Base-by-base conservation (phyloP, 495 filamentous ascomycete species). In the Neurospora discreta region DNA sequence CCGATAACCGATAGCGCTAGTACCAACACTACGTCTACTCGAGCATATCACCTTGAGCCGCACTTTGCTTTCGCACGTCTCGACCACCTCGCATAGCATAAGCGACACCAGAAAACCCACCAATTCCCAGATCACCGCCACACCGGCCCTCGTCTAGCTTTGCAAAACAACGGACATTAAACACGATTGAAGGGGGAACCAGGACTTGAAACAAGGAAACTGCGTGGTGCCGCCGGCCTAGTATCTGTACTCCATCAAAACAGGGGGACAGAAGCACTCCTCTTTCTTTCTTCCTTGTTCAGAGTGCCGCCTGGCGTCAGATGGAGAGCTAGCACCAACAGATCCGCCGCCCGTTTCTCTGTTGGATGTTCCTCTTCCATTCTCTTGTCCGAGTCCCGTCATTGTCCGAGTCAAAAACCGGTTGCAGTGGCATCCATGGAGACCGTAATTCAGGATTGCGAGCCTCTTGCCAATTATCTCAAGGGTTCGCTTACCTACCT, bases 381-480 rank as follows among this genome's bases (percentile, higher is more conserved):
- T 33, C 26, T 33, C 52, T 10, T 36, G 26, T 65, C 26, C 52
- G 23, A 65, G 52, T 65, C 15, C 15, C 26, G 1, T 65, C 52
- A 15, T 65, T 33, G 26, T 65, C 52, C 23, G 13, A 65, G 52
- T 65, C 26, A 13, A 5, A 5, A 5, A 18, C 52, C 78, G 74
- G 42, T 70, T 15, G 46, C 26, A 20, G 69, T 77, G 78, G 78
- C 74, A 76, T 76, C 75, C 82, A 99, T 98, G 95, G 95, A 98
- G 87, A 90, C 92, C 76, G 85, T 98, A 74, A 89, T 97, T 76
- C 93, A 91, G 83, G 91, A 95, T 82, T 90, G 94, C 80, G 93
- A 93, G 76, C 95, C 95, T 72, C 86, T 98, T 82, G 93, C 93
- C 78, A 90, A 92, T 74, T 98, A 97, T 84, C 89, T 99, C 72